A percentile compares a stretch with the other conserved stretches of the same genome.
These are phyloP conservation scores for Acanthamoeba culbertsoni DNA, from an alignment of 208 protist species.

Conservation along the genomic window DNA sequence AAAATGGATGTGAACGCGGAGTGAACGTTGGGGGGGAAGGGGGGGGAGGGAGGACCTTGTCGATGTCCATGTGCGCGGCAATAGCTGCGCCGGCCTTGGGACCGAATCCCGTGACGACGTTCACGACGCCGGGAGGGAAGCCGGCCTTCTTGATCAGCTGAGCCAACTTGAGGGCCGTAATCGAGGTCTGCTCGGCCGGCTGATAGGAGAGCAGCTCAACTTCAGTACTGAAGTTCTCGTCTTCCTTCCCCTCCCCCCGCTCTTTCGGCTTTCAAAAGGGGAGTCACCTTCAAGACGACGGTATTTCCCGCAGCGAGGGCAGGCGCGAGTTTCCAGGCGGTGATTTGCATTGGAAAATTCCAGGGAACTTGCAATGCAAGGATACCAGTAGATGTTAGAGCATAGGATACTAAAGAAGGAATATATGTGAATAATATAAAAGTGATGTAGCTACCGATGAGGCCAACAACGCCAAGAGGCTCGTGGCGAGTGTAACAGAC, in stretches of 20 bases:
- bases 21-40: too few relatives aligned
- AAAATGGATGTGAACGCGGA: not conserved
- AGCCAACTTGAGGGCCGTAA: slow-evolving; percentile 85
- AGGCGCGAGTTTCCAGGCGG: not conserved
- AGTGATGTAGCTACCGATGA: not conserved
- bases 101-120: slow-evolving; percentile 89
- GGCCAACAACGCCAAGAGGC: not conserved
- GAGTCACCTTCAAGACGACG: not conserved
- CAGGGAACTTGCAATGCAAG: not conserved
- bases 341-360: not conserved
- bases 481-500: not conserved
- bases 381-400: too few relatives aligned
- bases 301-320: slow-evolving; percentile 13
- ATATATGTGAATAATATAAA: not conserved
- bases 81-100: slow-evolving; percentile 74
- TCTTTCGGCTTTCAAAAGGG: too few relatives aligned
- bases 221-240: too few relatives aligned
- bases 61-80: slow-evolving; percentile 78
- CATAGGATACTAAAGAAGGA: not conserved
- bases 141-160: slow-evolving; percentile 86
- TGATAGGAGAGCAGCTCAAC: too few relatives aligned
- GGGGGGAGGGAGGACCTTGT: not conserved
- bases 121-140: slow-evolving; percentile 88
- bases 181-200: slow-evolving; percentile 89
- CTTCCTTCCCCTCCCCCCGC: too few relatives aligned